Evolutionary conservation across 768 basidiomycete species (phyloP).

Genomic region (Boletus reticulatus): DNA sequence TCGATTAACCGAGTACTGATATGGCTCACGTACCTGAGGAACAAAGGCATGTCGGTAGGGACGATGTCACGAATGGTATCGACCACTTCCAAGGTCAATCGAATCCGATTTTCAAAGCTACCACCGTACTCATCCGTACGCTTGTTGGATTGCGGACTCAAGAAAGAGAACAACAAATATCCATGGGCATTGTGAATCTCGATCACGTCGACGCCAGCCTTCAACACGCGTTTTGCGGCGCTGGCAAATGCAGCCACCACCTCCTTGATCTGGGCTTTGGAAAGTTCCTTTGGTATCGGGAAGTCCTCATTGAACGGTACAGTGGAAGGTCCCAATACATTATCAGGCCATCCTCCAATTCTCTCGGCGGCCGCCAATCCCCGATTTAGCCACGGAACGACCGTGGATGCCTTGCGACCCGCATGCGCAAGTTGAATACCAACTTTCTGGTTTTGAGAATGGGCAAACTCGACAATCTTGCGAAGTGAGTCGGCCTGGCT

Average conservation of each 20-base stretch:
- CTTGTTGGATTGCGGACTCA: conserved; percentile 59
- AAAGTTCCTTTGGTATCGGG: conserved; percentile 56
- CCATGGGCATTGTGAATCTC: conserved; percentile 70
- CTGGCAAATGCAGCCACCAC: conserved; percentile 55
- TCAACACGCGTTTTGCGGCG: conserved; percentile 50
- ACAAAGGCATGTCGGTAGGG: conserved; percentile 62
- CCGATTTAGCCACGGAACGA: conserved; percentile 58
- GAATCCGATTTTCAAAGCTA: conserved; percentile 63
- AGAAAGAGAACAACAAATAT: conserved; percentile 55
- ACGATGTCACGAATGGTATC: conserved; percentile 62
- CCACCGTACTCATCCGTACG: conserved; percentile 72
- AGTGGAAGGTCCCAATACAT: conserved; percentile 57
- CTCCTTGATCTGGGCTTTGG: conserved; percentile 52
- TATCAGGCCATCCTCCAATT: conserved; percentile 49
- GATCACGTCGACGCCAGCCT: conserved; percentile 56
- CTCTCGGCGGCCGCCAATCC: conserved; percentile 34
- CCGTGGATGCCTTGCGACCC: conserved; percentile 68
- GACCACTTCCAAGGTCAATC: conserved; percentile 61
- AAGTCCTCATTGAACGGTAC: conserved; percentile 43
- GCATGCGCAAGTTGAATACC: conserved; percentile 77
- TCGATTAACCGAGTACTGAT: not conserved
- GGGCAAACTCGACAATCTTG: conserved; percentile 66
- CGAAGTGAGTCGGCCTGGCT: conserved; percentile 46
- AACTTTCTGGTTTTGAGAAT: conserved; percentile 65
- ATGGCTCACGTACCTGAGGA: conserved; percentile 52